A percentile compares a stretch with the other conserved stretches of the same genome.
phyloP scores from a whole-genome alignment of 305 asterid genomes.

The Fraxinus xanthoxyloides region DNA sequence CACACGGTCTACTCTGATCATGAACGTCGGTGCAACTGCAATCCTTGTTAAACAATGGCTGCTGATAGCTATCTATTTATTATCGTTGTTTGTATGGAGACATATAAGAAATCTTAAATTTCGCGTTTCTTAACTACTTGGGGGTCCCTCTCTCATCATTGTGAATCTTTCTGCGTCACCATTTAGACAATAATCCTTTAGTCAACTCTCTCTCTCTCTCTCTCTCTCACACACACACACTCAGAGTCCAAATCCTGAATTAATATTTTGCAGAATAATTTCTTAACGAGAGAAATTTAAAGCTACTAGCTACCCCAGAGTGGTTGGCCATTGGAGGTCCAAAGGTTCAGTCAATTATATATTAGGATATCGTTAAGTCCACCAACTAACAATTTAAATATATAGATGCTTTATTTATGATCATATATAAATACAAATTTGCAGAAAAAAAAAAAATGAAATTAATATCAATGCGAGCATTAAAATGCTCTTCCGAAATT shows the following conservation, averaged over 20 bases:
- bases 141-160: constrained; percentile 55
- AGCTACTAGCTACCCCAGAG: background rate
- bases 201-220: constrained; percentile 31
- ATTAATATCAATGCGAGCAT: background rate
- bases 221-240: background rate
- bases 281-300: background rate
- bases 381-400: background rate
- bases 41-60: background rate
- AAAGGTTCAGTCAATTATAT: background rate
- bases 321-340: background rate
- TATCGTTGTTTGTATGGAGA: constrained; percentile 27
- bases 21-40: background rate
- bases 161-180: constrained; percentile 43
- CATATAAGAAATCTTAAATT: constrained; percentile 32
- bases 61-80: constrained; percentile 20
- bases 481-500: background rate
- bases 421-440: background rate
- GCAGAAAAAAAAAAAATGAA: background rate
- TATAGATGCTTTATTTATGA: background rate
- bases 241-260: background rate
- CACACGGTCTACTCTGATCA: background rate
- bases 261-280: background rate
- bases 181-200: constrained; percentile 35
- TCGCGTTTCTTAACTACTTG: constrained; percentile 51
- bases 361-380: background rate